Base-by-base conservation (phyloP, 75 land plant species). In the Chamaecyparis obtusa region DNA sequence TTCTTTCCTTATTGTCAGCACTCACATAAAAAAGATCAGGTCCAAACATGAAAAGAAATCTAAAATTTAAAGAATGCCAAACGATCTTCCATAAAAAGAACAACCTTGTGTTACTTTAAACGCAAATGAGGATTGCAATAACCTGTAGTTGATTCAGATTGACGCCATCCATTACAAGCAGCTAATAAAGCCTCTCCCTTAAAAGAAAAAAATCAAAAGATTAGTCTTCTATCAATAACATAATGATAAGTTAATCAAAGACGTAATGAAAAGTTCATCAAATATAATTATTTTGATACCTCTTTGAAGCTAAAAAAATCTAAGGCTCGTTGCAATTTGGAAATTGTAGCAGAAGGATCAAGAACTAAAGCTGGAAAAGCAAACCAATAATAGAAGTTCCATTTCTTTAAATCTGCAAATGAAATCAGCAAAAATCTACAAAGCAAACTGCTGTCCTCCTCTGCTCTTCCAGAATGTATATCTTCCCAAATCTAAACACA, bases 371-470 rank as follows among this genome's bases (percentile, higher is more conserved):
- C 97, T 74, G 99, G 99, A 86, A 97, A 98, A 36, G 98, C 99
- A 90, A 97, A 96, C 95, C 96, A 96, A 86, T 98, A 96, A 84
- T 88, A 89, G 87, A 98, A 98, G 82, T 64, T 91, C 99, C 99
- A 98, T 89, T 94, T 95, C 83, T 98, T 98, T 79, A 98, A 83
- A 90, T 98, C 99, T 6, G 99, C 99, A 92, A 90, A 96, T 60
- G 99, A 95, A 57, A 98, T 94, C 30, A 98, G 81, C 83, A 98
- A 87, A 86, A 98, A 98, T 87, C 97, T 94, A 44, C 89, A 92
- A 83, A 98, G 93, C 83, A 95, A 57, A 35, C 89, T 83, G 84
- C 91, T 56, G 80, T 97, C 93, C 86, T 96, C 92, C 86, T 94
- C 93, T 60, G 92, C 99, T 86, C 88, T 92, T 49, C 99, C 99